Evolutionary conservation across 2,329 filamentous ascomycete genomes (phyloP).

Genomic region (Diaporthe vaccinii): DNA sequence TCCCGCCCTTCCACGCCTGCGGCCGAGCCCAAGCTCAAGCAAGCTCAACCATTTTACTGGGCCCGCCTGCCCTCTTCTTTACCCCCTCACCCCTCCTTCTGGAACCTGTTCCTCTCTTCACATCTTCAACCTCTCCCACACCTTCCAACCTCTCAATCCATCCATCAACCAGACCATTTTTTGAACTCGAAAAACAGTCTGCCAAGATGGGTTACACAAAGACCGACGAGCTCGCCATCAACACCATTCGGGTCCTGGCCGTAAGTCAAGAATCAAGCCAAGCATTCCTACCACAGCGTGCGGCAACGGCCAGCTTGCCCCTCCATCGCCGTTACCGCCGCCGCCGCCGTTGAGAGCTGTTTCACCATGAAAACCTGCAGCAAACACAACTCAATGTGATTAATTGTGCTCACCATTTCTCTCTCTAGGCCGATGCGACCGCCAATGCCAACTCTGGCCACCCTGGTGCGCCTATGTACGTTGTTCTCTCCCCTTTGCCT

Average conservation of each 20-base stretch:
- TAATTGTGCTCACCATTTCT: constrained; percentile 44
- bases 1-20: constrained; percentile 20
- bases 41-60: constrained; percentile 27
- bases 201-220: constrained; percentile 88
- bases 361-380: constrained; percentile 2
- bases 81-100: constrained; percentile 42
- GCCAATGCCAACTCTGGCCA: constrained; percentile 96
- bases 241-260: constrained; percentile 96
- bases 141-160: background rate
- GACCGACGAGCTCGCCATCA: constrained; percentile 90
- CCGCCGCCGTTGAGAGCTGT: constrained; percentile 5
- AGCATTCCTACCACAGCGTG: background rate
- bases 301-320: constrained; percentile 11
- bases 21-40: background rate
- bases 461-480: constrained; percentile 95
- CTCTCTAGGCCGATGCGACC: constrained; percentile 91
- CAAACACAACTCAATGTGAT: background rate
- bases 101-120: constrained; percentile 12
- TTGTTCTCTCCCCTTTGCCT: constrained; percentile 42
- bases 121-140: constrained; percentile 40
- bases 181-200: constrained; percentile 51
- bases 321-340: constrained; percentile 16
- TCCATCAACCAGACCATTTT: constrained; percentile 19
- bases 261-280: constrained; percentile 77
- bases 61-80: constrained; percentile 20